A percentile compares a stretch with the other conserved stretches of the same genome.
These are phyloP conservation scores for Solanum hybrid DNA, from an alignment of 305 asterid genomes.

Conservation along the genomic window DNA sequence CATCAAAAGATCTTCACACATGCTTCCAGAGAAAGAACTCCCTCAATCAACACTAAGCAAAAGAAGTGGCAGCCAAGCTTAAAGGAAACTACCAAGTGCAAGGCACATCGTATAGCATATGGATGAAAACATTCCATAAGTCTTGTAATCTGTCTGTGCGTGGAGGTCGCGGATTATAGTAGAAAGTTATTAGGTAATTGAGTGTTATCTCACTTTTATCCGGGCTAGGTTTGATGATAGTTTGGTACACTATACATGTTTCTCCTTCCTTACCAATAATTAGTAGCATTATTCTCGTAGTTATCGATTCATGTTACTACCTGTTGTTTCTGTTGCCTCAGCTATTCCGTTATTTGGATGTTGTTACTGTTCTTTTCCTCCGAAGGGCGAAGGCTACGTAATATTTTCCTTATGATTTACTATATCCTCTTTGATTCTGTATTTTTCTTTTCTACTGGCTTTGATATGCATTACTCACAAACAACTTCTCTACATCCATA, in stretches of 20 bases:
- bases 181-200: not conserved
- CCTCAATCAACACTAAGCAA: no score
- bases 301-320: not conserved
- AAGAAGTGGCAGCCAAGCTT: no score
- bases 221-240: not conserved
- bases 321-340: not conserved
- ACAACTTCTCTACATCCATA: not conserved
- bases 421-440: not conserved
- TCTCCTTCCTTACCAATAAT: not conserved
- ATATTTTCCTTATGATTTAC: not conserved
- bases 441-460: not conserved
- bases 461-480: not conserved
- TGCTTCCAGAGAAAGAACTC: no score
- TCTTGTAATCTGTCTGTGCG: not conserved
- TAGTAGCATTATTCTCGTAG: not conserved
- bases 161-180: not conserved
- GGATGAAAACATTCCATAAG: not conserved
- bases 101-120: not conserved
- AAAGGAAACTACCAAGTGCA: not conserved
- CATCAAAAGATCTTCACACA: no score
- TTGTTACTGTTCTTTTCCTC: not conserved
- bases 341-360: not conserved
- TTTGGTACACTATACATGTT: not conserved
- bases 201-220: not conserved
- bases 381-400: not conserved